Evolutionary conservation across 2,329 filamentous ascomycete genomes (phyloP), one percentile per base, ranked within the genome.

Genomic region (Cadophora sp.): DNA sequence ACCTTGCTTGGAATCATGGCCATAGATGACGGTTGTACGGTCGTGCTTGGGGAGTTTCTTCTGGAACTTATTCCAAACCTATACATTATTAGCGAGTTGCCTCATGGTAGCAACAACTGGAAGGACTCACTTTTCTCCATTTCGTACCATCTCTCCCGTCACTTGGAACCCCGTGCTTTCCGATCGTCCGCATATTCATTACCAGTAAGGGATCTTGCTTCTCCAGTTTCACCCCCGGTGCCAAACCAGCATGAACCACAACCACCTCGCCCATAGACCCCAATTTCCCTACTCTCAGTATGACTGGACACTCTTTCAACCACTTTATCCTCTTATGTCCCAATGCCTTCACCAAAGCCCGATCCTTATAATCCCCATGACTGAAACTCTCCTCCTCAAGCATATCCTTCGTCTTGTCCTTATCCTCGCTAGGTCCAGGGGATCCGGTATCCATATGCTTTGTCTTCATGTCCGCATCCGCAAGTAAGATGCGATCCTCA

Each of bases 191-290:
- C 92, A 99, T 96, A 76, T 93, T 96, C 94, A 97, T 97, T 48
- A 92, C 91, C 61, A 91, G 89, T 78, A 87, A 89, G 0, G 94
- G 91, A 78, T 97, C 85, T 73, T 90, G 95, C 61, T 85, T 82
- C 55, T 89, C 83, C 16, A 97, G 82, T 0, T 85, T 78, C 0
- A 97, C 81, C 5, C 89, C 91, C 0, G 95, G 93, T 0, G 96
- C 89, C 1, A 98, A 83, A 0, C 96, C 96, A 0, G 88, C 95
- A 80, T 98, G 96, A 7, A 94, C 95, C 60, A 94, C 90, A 5
- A 90, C 83, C 4, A 96, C 83, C 66, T 89, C 83, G 43, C 89
- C 85, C 77, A 89, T 82, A 1, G 79, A 80, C 0, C 83, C 81
- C 43, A 94, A 79, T 16, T 81, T 76, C n/a, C 92, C 91, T 39